A percentile compares a stretch with the other conserved stretches of the same genome.
Evolutionary conservation across 495 filamentous ascomycete species (phyloP).

Genomic region (Penicillium canescens): DNA sequence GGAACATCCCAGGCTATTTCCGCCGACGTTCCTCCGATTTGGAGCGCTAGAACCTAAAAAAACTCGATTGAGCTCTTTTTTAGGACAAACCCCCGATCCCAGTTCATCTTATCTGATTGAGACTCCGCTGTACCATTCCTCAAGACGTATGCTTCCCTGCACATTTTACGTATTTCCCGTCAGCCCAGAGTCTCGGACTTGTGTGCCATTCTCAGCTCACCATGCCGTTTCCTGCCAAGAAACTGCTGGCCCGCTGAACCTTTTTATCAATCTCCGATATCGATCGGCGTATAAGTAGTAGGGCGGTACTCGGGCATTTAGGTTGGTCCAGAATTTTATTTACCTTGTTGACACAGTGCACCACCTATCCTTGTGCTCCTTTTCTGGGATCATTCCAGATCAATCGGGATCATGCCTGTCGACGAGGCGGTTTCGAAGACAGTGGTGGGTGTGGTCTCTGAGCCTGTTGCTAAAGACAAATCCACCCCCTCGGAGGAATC

Average conservation of each 20-base stretch:
- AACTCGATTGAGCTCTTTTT: background rate
- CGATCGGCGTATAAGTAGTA: background rate
- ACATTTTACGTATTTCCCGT: background rate
- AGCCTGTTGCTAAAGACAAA: background rate
- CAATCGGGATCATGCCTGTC: slow-evolving; percentile 6
- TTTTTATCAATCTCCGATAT: slow-evolving; percentile 5
- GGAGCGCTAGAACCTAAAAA: background rate
- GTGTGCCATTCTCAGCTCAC: background rate
- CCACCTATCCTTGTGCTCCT: background rate
- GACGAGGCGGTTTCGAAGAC: slow-evolving; percentile 13
- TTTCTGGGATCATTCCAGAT: background rate
- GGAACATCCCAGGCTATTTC: background rate
- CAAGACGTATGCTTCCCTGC: background rate
- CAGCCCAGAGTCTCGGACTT: background rate
- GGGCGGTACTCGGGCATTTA: background rate
- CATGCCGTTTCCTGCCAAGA: background rate
- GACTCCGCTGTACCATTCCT: background rate
- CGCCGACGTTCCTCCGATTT: slow-evolving; percentile 1
- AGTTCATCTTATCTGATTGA: slow-evolving; percentile 7
- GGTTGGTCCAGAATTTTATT: background rate
- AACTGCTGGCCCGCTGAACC: background rate
- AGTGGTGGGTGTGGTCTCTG: slow-evolving; percentile 8
- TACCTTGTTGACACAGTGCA: background rate
- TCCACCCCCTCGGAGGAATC: background rate
- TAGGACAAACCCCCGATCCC: background rate